These are phyloP conservation scores for Backusella australiensis DNA, from an alignment of 192 early-diverging fungal species.

Conservation along the genomic window DNA sequence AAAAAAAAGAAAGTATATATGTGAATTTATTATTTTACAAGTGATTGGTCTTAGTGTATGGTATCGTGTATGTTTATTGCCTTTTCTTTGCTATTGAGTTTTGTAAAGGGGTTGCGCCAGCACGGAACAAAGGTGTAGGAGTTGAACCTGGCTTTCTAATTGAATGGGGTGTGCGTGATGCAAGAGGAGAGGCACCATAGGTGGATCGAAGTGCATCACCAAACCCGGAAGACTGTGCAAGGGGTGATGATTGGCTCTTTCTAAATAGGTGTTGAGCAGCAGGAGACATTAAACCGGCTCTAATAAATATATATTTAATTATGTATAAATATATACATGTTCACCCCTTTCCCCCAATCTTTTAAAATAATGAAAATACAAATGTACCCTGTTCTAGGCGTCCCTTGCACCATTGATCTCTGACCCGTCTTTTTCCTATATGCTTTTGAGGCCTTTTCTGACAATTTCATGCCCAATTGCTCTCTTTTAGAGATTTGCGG, in stretches of 20 bases:
- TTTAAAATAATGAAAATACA: background rate
- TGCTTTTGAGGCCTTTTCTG: constrained; percentile 59
- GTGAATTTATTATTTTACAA: background rate
- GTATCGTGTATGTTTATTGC: background rate
- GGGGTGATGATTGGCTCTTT: constrained; percentile 20
- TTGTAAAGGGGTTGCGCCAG: constrained; percentile 17
- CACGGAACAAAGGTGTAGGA: constrained; percentile 28
- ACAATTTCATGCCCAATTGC: constrained; percentile 55
- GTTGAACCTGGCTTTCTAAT: constrained; percentile 12
- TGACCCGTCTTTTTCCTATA: constrained; percentile 35
- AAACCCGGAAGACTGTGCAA: constrained; percentile 14
- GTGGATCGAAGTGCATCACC: constrained; percentile 28
- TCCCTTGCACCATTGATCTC: background rate
- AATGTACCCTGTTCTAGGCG: constrained; percentile 17
- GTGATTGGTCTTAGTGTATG: background rate
- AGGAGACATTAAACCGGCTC: constrained; percentile 31
- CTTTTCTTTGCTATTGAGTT: background rate
- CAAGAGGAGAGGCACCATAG: constrained; percentile 18
- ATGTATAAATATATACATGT: too few species aligned
- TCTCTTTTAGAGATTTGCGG: constrained; percentile 67
- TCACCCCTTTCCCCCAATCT: too few species aligned
- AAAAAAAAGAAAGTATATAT: background rate
- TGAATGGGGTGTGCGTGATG: background rate
- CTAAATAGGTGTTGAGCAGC: constrained; percentile 33
- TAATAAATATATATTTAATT: constrained; percentile 7